A percentile compares a stretch with the other conserved stretches of the same genome.
phyloP scores from a whole-genome alignment of 495 filamentous ascomycete species.

The Thermothielavioides terrestris region DNA sequence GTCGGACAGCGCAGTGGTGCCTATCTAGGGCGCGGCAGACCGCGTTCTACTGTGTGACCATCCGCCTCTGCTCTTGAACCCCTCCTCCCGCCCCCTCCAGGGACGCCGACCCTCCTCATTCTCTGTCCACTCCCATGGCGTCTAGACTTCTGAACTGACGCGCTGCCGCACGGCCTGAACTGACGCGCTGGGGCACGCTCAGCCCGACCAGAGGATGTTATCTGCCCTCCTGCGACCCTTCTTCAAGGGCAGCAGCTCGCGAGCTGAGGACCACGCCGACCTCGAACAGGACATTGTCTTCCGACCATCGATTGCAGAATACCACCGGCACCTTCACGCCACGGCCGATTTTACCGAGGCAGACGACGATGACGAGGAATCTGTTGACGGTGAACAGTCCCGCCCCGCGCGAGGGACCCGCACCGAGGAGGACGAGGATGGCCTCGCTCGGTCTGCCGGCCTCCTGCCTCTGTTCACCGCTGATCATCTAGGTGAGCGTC shows the following conservation, averaged over 20 bases:
- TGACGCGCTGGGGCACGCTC: constrained; percentile 17
- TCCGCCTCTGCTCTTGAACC: neutral
- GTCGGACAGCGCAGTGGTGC: too few species aligned
- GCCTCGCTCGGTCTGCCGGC: constrained; percentile 44
- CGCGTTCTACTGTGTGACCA: neutral
- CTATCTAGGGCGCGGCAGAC: too few species aligned
- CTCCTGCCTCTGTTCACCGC: constrained; percentile 79
- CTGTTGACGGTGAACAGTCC: constrained; percentile 32
- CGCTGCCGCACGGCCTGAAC: constrained; percentile 14
- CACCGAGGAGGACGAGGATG: constrained; percentile 45
- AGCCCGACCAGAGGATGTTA: constrained; percentile 29
- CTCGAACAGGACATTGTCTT: constrained; percentile 26
- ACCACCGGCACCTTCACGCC: constrained; percentile 38
- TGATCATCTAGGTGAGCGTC: constrained; percentile 58
- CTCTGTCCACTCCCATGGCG: constrained; percentile 23
- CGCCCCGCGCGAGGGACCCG: constrained; percentile 4
- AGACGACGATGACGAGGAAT: constrained; percentile 44
- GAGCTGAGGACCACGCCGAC: constrained; percentile 18
- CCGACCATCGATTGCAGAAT: constrained; percentile 27
- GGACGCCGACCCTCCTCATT: neutral
- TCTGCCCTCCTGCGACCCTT: constrained; percentile 37
- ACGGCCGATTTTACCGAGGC: constrained; percentile 51
- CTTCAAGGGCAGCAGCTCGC: constrained; percentile 21
- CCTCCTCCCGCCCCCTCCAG: neutral
- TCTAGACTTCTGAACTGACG: constrained; percentile 12